Conservation (phyloP, 164 flowering plant species). For the Magnolia sinica region DNA sequence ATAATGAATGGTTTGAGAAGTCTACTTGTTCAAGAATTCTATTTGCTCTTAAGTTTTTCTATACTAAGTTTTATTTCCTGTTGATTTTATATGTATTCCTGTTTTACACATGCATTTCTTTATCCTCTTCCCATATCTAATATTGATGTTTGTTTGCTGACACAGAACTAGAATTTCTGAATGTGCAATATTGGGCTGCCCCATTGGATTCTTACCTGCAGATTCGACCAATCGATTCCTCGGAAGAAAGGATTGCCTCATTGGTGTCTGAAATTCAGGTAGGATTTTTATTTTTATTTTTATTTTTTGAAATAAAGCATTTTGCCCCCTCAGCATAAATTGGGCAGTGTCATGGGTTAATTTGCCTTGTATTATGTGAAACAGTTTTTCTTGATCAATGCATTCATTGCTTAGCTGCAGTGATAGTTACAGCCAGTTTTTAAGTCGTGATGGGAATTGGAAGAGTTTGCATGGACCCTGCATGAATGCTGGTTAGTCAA, state of each 20-base stretch:
- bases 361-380: background rate
- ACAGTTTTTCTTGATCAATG: background rate
- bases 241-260: background rate
- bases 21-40: too few species aligned
- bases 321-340: background rate
- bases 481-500: too few species aligned
- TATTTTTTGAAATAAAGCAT: background rate
- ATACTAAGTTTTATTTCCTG: background rate
- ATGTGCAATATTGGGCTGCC: conserved; percentile 77
- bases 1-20: too few species aligned
- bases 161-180: conserved; percentile 63
- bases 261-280: background rate
- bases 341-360: background rate
- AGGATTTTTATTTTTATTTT: background rate
- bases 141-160: conserved; percentile 11
- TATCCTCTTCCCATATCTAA: conserved; percentile 5
- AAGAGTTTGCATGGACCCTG: too few species aligned
- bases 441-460: too few species aligned
- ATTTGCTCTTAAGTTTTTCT: background rate
- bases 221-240: background rate
- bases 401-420: background rate
- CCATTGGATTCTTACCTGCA: background rate
- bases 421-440: too few species aligned
- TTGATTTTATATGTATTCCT: background rate
- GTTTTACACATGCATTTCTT: background rate